phyloP scores from a whole-genome alignment of 441 rosid genomes.

The Arabidopsis hybrid region DNA sequence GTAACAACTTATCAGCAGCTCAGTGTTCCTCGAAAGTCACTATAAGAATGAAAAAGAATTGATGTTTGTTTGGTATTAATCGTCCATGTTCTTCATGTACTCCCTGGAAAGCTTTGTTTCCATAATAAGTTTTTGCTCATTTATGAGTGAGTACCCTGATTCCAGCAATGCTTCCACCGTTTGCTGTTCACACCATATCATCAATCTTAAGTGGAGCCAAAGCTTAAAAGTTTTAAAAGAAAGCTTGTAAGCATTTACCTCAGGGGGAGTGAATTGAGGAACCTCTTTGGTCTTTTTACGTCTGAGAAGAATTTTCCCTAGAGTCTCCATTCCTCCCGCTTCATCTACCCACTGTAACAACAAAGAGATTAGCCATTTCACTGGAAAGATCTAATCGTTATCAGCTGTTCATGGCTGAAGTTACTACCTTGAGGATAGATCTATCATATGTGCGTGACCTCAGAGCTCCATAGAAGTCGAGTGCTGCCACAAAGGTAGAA shows the following conservation, averaged over 20 bases:
- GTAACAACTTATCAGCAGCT: slow-evolving; percentile 19
- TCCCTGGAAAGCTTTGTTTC: slow-evolving; percentile 89
- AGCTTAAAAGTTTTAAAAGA: slow-evolving; percentile 14
- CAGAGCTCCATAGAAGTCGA: slow-evolving; percentile 95
- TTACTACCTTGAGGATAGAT: slow-evolving; percentile 85
- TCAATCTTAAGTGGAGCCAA: slow-evolving; percentile 20
- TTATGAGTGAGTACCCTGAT: slow-evolving; percentile 81
- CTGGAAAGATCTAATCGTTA: slow-evolving; percentile 1
- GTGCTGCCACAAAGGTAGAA: slow-evolving; percentile 56
- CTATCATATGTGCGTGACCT: slow-evolving; percentile 93
- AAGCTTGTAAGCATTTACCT: slow-evolving; percentile 55
- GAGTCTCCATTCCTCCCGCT: slow-evolving; percentile 79
- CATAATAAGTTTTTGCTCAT: slow-evolving; percentile 82
- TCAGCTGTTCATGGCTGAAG: slow-evolving; percentile 6
- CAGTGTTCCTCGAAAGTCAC: neutral
- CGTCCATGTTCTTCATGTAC: slow-evolving; percentile 92
- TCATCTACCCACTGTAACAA: slow-evolving; percentile 85
- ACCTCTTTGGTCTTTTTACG: slow-evolving; percentile 62
- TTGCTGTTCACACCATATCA: slow-evolving; percentile 64
- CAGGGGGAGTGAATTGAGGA: slow-evolving; percentile 78
- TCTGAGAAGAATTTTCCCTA: slow-evolving; percentile 73
- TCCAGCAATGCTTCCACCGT: slow-evolving; percentile 88
- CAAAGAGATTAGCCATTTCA: slow-evolving; percentile 29
- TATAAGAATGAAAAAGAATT: slow-evolving; percentile 8
- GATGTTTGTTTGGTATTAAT: slow-evolving; percentile 40